A percentile compares a stretch with the other conserved stretches of the same genome.
Conservation (phyloP, 495 filamentous ascomycete genomes). For the Trypethelium eluteriae region DNA sequence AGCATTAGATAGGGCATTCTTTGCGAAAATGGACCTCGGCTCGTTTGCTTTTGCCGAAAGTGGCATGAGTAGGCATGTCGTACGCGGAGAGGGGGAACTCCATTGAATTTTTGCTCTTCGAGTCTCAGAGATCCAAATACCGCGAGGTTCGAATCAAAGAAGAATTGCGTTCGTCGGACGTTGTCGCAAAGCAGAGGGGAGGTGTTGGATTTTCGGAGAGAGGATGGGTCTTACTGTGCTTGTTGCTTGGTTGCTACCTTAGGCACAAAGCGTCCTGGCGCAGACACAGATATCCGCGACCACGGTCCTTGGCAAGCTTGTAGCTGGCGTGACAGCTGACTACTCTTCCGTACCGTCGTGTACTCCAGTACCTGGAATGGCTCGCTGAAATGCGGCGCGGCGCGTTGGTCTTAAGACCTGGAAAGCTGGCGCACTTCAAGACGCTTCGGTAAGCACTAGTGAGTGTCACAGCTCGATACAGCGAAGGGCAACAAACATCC, state of each 20-base stretch:
- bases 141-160: neutral
- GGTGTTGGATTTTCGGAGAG: too few species aligned
- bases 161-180: too few species aligned
- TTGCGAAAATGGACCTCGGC: neutral
- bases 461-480: neutral
- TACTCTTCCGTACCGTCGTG: neutral
- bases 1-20: neutral
- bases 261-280: neutral
- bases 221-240: too few species aligned
- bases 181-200: too few species aligned
- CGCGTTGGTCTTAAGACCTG: neutral
- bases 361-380: neutral
- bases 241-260: neutral
- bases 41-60: constrained; percentile 2
- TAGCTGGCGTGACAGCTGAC: neutral
- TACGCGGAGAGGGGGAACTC: neutral
- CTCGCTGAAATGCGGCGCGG: neutral
- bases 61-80: neutral
- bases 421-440: neutral
- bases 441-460: neutral
- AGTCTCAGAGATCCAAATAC: neutral
- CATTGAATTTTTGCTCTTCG: neutral
- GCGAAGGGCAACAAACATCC: neutral
- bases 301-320: neutral
- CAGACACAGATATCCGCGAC: neutral